phyloP scores from a whole-genome alignment of 768 basidiomycete genomes.

The Hemileccinum impolitum region DNA sequence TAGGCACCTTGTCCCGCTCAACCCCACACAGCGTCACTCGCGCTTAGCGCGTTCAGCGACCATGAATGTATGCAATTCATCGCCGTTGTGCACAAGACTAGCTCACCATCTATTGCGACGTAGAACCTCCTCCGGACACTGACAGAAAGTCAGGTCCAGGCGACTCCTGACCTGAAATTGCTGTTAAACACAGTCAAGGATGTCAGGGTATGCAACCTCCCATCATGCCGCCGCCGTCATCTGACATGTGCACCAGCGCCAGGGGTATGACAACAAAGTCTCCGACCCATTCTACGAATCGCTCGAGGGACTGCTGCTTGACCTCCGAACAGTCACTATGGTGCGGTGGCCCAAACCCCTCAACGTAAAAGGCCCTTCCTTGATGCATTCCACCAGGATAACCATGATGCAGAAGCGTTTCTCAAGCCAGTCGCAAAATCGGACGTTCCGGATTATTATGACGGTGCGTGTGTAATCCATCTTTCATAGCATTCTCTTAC shows the following conservation, averaged over 20 bases:
- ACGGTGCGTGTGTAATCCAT: slow-evolving; percentile 50
- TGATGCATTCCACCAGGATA: slow-evolving; percentile 50
- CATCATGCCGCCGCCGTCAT: slow-evolving; percentile 7
- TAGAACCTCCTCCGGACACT: slow-evolving; percentile 90
- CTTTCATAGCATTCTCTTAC: slow-evolving; percentile 4
- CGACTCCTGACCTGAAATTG: slow-evolving; percentile 69
- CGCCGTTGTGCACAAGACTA: neutral
- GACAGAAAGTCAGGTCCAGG: slow-evolving; percentile 69
- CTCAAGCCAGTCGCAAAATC: slow-evolving; percentile 87
- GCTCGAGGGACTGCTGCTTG: slow-evolving; percentile 80
- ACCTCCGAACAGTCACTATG: slow-evolving; percentile 76
- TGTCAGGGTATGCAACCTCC: slow-evolving; percentile 62
- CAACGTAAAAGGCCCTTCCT: slow-evolving; percentile 24
- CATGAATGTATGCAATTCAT: slow-evolving; percentile 22
- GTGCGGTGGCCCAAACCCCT: slow-evolving; percentile 33
- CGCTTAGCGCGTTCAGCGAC: slow-evolving; percentile 26
- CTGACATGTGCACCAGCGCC: slow-evolving; percentile 36
- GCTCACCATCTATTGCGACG: slow-evolving; percentile 2
- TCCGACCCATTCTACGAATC: slow-evolving; percentile 93
- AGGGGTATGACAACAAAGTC: slow-evolving; percentile 61
- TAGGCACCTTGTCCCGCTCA: slow-evolving; percentile 29
- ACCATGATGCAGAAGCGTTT: slow-evolving; percentile 91
- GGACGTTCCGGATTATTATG: slow-evolving; percentile 92
- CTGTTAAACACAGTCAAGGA: slow-evolving; percentile 85
- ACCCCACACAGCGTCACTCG: slow-evolving; percentile 32